Conservation (phyloP, 306 rosid species). For the Glycine tomentella region DNA sequence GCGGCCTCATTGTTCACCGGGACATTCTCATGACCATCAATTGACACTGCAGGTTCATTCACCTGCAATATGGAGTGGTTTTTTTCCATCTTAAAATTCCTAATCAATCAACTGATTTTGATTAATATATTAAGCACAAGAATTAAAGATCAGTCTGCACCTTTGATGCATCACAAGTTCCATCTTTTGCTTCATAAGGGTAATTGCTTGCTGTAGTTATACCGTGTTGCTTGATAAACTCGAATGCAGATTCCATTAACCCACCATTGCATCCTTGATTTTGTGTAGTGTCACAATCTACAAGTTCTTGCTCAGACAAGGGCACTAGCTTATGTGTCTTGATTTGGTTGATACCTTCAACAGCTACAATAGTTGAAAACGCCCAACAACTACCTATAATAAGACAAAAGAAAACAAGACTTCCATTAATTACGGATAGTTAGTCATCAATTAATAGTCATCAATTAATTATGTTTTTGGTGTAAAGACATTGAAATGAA, state of each 20-base stretch:
- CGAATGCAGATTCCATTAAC: constrained; percentile 57
- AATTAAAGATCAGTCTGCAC: constrained; percentile 1
- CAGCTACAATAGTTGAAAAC: constrained; percentile 59
- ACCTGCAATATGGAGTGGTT: constrained; percentile 32
- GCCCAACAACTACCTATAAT: constrained; percentile 68
- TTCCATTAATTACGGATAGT: neutral
- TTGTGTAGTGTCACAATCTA: constrained; percentile 54
- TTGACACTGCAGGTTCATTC: constrained; percentile 51
- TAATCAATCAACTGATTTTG: neutral
- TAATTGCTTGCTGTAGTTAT: constrained; percentile 52
- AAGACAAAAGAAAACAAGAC: neutral
- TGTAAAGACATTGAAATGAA: too few species aligned
- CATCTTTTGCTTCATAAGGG: constrained; percentile 54
- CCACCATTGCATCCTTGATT: constrained; percentile 68
- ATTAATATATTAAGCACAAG: neutral
- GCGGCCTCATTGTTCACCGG: constrained; percentile 53
- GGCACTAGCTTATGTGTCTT: constrained; percentile 55
- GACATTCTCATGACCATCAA: constrained; percentile 60
- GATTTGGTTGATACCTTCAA: constrained; percentile 66
- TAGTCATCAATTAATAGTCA: too few species aligned
- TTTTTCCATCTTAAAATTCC: neutral
- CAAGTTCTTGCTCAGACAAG: constrained; percentile 62
- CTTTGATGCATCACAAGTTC: constrained; percentile 53
- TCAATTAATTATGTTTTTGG: too few species aligned
- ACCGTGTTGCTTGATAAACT: constrained; percentile 57